Percentiles rank a stretch among this genome's conserved stretches.
Conservation (phyloP, 2,329 filamentous ascomycete species). For the Xylariaceae sp. region DNA sequence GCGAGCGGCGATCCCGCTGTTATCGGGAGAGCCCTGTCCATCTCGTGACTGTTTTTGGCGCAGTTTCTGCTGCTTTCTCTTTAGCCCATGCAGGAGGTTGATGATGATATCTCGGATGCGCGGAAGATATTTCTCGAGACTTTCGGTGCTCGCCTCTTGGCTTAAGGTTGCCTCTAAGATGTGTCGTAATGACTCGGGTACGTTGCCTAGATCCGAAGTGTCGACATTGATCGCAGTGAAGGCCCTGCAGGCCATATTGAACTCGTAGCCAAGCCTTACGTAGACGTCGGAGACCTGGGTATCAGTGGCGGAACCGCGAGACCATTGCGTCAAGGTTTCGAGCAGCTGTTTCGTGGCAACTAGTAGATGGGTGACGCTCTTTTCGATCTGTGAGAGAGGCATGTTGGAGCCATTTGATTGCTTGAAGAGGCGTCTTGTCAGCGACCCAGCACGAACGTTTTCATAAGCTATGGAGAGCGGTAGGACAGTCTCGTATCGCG, state of each 20-base stretch:
- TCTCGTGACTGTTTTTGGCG: conserved; percentile 59
- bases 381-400: conserved; percentile 92
- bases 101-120: conserved; percentile 98
- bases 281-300: conserved; percentile 97
- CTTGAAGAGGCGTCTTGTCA: conserved; percentile 16
- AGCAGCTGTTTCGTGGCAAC: conserved; percentile 97
- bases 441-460: conserved; percentile 4
- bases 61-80: conserved; percentile 92
- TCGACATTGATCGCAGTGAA: conserved; percentile 97
- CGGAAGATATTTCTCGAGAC: conserved; percentile 88
- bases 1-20: conserved; percentile 37
- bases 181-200: conserved; percentile 82
- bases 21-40: conserved; percentile 30
- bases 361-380: conserved; percentile 94
- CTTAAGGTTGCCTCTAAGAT: conserved; percentile 95
- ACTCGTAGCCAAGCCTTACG: conserved; percentile 94
- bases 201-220: conserved; percentile 87
- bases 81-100: conserved; percentile 89
- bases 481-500: conserved; percentile 3
- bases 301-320: conserved; percentile 84
- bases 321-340: conserved; percentile 97
- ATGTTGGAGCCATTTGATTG: conserved; percentile 62
- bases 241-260: conserved; percentile 96
- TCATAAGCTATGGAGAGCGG: conserved; percentile 1
- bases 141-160: conserved; percentile 91